Evolutionary conservation across 257 asterid species (phyloP).

Genomic region (Nicotiana attenuata): DNA sequence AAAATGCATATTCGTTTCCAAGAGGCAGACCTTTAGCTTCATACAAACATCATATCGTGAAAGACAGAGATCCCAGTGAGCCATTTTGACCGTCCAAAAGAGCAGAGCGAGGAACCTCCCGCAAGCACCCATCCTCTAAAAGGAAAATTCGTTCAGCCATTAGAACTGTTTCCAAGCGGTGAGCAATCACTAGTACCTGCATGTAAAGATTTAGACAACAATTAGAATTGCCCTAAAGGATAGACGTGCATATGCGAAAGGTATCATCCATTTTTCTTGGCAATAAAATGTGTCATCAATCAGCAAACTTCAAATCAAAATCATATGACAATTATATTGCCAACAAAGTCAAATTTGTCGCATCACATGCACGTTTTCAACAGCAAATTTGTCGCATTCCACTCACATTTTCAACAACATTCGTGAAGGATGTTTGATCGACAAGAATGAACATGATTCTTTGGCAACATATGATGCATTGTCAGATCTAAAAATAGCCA

Average conservation of each 20-base stretch:
- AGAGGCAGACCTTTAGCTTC: neutral
- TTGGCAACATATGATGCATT: neutral
- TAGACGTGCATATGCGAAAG: neutral
- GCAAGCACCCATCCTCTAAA: constrained; percentile 54
- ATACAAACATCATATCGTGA: constrained; percentile 18
- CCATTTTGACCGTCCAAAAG: constrained; percentile 39
- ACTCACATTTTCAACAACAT: neutral
- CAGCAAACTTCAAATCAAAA: neutral
- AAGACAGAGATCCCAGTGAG: constrained; percentile 23
- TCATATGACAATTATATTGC: neutral
- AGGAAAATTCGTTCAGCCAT: constrained; percentile 70
- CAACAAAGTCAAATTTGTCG: neutral
- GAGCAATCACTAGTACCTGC: constrained; percentile 89
- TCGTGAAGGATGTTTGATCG: neutral
- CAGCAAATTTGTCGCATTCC: neutral
- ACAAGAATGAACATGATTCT: neutral
- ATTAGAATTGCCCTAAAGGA: neutral
- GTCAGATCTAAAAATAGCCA: neutral
- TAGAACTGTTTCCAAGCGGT: constrained; percentile 74
- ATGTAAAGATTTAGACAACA: neutral
- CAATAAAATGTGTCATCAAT: neutral
- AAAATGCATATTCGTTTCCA: neutral
- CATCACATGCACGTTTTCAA: neutral
- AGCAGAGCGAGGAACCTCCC: constrained; percentile 55
- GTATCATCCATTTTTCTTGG: neutral